Base-by-base conservation (phyloP, 306 rosid genomes). In the Astragalus membranaceus region DNA sequence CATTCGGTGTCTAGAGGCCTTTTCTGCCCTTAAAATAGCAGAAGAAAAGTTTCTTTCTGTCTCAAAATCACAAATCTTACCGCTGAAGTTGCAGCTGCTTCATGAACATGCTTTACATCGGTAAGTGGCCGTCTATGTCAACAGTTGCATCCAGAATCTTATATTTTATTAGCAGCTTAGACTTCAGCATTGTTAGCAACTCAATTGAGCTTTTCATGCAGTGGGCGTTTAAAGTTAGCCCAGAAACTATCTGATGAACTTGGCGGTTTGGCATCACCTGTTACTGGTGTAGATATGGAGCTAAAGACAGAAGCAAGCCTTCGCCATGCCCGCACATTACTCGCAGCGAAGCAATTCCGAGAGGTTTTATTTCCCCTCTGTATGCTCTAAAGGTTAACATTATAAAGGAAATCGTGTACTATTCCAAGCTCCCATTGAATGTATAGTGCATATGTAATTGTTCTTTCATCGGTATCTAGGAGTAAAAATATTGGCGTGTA, bases 261-360 rank as follows among this genome's bases (percentile, higher is more conserved):
- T 75, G 90, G 96, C 75, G 96, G 86, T 82, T 78, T 94, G 83
- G 98, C 96, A 63, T 90, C 98, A 60, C 88, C 89, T 30, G 88
- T 88, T 60, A 84, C 87, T 70, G 95, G 98, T 55, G 97, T 90
- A 72, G 98, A 94, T 72, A 87, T 94, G 96, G 89, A 87, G 75
- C 79, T 94, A 81, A 94, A 94, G 85, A 94, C 88, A 46, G 97
- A 90, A 84, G 98, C 98, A 69, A 87, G 95, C 83, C 91, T 94
- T 74, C 84, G 98, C 63, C 93, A 77, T 77, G 97, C 92, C 66
- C 91, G 97, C 12, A 87, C 98, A 33, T 80, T 94, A 76, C 97
- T 94, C 61, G 94, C 96, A 0, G 97, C 98, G 65, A 87, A 84
- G 69, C 97, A 90, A 82, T 94, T 85, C 79, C 82, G 95, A 57